A percentile compares a stretch with the other conserved stretches of the same genome.
phyloP scores from a whole-genome alignment of 2,329 filamentous ascomycete genomes.

The Hypoxylon sp. region DNA sequence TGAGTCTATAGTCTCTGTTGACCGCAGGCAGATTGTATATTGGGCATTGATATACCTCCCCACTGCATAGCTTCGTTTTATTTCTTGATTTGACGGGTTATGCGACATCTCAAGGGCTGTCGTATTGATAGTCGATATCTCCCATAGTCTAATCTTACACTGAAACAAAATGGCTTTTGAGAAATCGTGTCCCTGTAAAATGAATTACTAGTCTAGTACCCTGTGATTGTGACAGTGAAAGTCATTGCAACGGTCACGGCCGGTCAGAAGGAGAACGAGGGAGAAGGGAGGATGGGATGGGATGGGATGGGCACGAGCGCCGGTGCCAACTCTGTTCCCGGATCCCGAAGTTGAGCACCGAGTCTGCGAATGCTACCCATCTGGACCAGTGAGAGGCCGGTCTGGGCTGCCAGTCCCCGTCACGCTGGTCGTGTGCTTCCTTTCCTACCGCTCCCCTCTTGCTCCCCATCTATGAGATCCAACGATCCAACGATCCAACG shows the following conservation, averaged over 20 bases:
- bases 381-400: not conserved
- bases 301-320: not conserved
- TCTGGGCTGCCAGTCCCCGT: not conserved
- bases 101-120: not conserved
- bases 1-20: not conserved
- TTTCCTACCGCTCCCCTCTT: not conserved
- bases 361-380: not conserved
- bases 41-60: not conserved
- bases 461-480: not conserved
- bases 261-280: conserved; percentile 9
- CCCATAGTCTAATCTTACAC: not conserved
- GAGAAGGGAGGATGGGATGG: not conserved
- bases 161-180: not conserved
- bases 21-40: not conserved
- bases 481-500: no score
- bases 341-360: not conserved
- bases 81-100: not conserved
- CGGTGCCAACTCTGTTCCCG: not conserved
- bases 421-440: not conserved
- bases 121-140: not conserved
- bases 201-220: not conserved
- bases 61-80: not conserved
- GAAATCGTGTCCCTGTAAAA: not conserved
- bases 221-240: no score
- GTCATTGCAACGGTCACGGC: conserved; percentile 9